A percentile compares a stretch with the other conserved stretches of the same genome.
phyloP scores from a whole-genome alignment of 805 yeast species.

The Ogataea thermomethanolica region DNA sequence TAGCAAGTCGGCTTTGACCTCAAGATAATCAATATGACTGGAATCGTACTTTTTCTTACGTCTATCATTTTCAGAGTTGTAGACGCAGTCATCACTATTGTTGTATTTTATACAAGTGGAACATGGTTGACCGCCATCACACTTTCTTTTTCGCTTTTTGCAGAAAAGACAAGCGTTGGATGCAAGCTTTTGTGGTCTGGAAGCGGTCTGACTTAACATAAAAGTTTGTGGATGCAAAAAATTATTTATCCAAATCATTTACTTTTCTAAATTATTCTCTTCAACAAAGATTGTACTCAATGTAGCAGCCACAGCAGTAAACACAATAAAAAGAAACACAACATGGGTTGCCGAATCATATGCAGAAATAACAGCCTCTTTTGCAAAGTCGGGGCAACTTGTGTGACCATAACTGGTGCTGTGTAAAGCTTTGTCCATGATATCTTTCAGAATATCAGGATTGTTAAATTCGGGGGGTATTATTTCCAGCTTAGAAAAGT shows the following conservation, averaged over 20 bases:
- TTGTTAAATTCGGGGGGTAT: constrained; percentile 21
- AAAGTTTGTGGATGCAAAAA: neutral
- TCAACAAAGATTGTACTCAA: constrained; percentile 11
- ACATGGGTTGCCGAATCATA: constrained; percentile 51
- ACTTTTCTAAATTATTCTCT: constrained; percentile 14
- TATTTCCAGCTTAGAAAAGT: constrained; percentile 13
- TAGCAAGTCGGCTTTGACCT: constrained; percentile 28
- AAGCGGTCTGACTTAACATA: neutral
- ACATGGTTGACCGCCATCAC: constrained; percentile 28
- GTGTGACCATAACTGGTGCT: constrained; percentile 27
- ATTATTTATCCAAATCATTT: neutral
- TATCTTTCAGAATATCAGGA: constrained; percentile 11
- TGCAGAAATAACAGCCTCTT: constrained; percentile 42
- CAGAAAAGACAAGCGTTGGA: constrained; percentile 13
- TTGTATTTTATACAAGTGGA: constrained; percentile 21
- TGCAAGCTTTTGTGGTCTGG: constrained; percentile 2
- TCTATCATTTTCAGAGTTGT: constrained; percentile 24
- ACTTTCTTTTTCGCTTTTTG: constrained; percentile 23
- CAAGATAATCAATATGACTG: constrained; percentile 31
- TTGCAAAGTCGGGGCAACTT: constrained; percentile 49
- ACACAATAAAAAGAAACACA: constrained; percentile 43
- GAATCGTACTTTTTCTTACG: constrained; percentile 33
- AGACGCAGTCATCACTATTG: constrained; percentile 23
- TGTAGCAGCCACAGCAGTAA: constrained; percentile 18
- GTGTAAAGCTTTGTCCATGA: constrained; percentile 18